Evolutionary conservation across 805 yeast genomes (phyloP).

Genomic region (Vanderwaltozyma tropicalis): DNA sequence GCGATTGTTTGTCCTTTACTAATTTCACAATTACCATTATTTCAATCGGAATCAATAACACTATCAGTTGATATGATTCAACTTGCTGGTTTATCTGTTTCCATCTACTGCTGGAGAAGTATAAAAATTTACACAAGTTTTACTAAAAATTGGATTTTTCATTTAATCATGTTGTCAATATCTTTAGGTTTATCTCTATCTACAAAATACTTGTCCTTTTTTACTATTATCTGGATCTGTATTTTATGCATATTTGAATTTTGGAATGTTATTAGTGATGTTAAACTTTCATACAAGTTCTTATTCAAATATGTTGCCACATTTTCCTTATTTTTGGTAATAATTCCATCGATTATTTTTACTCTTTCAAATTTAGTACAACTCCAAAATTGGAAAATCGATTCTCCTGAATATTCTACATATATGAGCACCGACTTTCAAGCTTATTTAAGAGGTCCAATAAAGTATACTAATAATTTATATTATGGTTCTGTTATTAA

Average conservation of each 20-base stretch:
- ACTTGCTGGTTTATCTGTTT: constrained; percentile 36
- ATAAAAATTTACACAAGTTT: constrained; percentile 39
- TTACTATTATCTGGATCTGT: constrained; percentile 58
- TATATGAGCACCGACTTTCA: constrained; percentile 61
- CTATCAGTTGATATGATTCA: constrained; percentile 32
- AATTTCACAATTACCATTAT: constrained; percentile 12
- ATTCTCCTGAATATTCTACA: constrained; percentile 18
- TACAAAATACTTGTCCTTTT: constrained; percentile 61
- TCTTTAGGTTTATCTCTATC: constrained; percentile 48
- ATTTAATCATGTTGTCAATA: constrained; percentile 39
- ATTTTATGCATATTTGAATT: constrained; percentile 35
- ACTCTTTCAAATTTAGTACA: constrained; percentile 47
- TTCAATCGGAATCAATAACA: constrained; percentile 7
- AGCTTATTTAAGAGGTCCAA: constrained; percentile 37
- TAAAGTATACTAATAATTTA: constrained; percentile 47
- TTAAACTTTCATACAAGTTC: constrained; percentile 32
- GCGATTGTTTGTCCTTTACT: constrained; percentile 27
- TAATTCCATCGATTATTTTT: constrained; percentile 52
- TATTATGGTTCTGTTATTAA: constrained; percentile 64
- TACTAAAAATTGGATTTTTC: constrained; percentile 41
- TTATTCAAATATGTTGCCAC: constrained; percentile 33
- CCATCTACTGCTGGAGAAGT: constrained; percentile 42
- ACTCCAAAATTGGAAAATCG: constrained; percentile 10
- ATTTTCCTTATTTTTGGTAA: constrained; percentile 35
- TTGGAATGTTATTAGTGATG: constrained; percentile 67